Percentiles rank a stretch among this genome's conserved stretches.
phyloP scores from a whole-genome alignment of 2,329 filamentous ascomycete species.

The Didymella exigua region DNA sequence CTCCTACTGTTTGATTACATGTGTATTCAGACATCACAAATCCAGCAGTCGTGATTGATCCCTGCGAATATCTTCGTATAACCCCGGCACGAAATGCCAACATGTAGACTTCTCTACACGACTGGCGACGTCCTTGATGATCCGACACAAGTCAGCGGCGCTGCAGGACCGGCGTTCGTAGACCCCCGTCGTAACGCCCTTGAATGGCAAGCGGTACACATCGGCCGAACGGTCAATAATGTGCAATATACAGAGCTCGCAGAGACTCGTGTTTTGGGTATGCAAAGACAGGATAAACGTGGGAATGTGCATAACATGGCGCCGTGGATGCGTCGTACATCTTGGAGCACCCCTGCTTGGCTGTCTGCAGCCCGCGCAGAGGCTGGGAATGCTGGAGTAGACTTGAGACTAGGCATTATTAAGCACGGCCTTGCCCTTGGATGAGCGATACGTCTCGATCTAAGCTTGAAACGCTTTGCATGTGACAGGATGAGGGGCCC shows the following conservation, averaged over 20 bases:
- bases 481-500: neutral
- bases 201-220: no score
- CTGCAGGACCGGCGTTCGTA: no score
- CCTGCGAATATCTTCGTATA: constrained; percentile 3
- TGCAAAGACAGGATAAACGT: neutral
- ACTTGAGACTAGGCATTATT: constrained; percentile 6
- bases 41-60: constrained; percentile 13
- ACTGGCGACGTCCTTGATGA: no score
- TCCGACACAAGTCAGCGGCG: no score
- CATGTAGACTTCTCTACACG: no score
- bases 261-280: no score
- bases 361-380: neutral
- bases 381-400: constrained; percentile 12
- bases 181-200: no score
- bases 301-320: neutral
- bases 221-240: neutral
- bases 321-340: constrained; percentile 1
- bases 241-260: no score
- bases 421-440: neutral
- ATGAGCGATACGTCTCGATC: neutral
- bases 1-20: constrained; percentile 26
- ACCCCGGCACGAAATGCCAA: neutral
- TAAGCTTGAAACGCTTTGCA: neutral
- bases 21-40: constrained; percentile 46
- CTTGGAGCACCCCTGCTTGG: constrained; percentile 3